These are phyloP conservation scores for Silene uniflora DNA, from an alignment of 148 eudicot genomes.

Conservation along the genomic window DNA sequence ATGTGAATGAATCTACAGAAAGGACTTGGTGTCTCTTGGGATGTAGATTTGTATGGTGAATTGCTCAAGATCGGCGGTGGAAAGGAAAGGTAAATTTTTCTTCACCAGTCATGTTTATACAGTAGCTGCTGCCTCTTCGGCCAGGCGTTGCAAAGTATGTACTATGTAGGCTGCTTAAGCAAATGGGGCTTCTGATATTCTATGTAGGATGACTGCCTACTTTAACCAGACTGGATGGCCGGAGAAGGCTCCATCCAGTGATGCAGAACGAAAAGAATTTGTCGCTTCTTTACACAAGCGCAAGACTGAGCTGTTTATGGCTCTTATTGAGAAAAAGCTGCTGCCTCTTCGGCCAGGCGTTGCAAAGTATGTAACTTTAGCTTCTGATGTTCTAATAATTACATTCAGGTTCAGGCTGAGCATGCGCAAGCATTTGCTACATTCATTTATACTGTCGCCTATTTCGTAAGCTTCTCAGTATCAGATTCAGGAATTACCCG, in stretches of 20 bases:
- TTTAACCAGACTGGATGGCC: constrained; percentile 92
- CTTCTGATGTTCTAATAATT: too few relatives aligned
- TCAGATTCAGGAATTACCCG: neutral
- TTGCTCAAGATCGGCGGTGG: constrained; percentile 99
- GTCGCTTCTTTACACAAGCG: constrained; percentile 90
- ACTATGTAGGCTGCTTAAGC: too few relatives aligned
- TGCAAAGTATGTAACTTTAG: constrained; percentile 61
- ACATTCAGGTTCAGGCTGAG: too few relatives aligned
- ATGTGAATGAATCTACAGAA: constrained; percentile 30
- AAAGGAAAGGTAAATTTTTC: constrained; percentile 67
- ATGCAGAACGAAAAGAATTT: constrained; percentile 81
- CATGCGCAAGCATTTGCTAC: neutral
- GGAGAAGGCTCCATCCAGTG: constrained; percentile 77
- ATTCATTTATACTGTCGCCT: too few relatives aligned
- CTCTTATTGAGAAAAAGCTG: constrained; percentile 82
- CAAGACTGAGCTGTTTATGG: constrained; percentile 94
- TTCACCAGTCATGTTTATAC: too few relatives aligned
- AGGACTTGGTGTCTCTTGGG: constrained; percentile 80
- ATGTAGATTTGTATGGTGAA: constrained; percentile 95
- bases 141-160: too few relatives aligned
- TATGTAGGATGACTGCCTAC: constrained; percentile 91
- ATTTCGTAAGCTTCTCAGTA: too few relatives aligned
- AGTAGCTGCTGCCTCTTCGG: too few relatives aligned
- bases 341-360: constrained; percentile 98
- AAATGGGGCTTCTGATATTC: neutral